phyloP scores from a whole-genome alignment of 805 yeast genomes.

The Candida succiphila region DNA sequence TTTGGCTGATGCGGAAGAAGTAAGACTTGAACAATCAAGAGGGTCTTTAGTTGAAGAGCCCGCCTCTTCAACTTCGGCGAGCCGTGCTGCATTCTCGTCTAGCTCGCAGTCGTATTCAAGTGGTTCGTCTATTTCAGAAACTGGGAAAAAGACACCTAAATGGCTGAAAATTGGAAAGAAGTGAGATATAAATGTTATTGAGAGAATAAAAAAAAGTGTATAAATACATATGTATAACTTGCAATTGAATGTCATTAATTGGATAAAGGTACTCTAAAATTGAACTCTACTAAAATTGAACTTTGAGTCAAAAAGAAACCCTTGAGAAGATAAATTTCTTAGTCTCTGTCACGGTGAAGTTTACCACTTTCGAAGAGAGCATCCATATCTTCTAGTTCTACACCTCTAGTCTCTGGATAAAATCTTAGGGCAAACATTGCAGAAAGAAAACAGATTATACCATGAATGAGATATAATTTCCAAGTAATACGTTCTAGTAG shows the following conservation, averaged over 20 bases:
- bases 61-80: too few species aligned
- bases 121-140: background rate
- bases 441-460: constrained; percentile 44
- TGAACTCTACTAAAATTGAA: too few species aligned
- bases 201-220: background rate
- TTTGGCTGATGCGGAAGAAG: constrained; percentile 16
- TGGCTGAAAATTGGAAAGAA: constrained; percentile 24
- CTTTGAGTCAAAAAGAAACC: too few species aligned
- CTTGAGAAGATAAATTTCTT: too few species aligned
- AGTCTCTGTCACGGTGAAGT: too few species aligned
- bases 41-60: constrained; percentile 1
- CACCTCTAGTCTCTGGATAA: constrained; percentile 47
- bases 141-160: constrained; percentile 17
- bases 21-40: constrained; percentile 10
- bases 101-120: background rate
- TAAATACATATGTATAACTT: too few species aligned
- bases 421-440: constrained; percentile 34
- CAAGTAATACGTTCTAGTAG: constrained; percentile 67
- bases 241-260: too few species aligned
- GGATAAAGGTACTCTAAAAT: too few species aligned
- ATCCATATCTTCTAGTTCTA: constrained; percentile 45
- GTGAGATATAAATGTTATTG: background rate
- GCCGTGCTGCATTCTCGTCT: background rate
- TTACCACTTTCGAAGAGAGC: constrained; percentile 27
- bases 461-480: constrained; percentile 74